These are phyloP conservation scores for Talaromyces sp. DNA, from an alignment of 2,329 filamentous ascomycete genomes.

Conservation along the genomic window DNA sequence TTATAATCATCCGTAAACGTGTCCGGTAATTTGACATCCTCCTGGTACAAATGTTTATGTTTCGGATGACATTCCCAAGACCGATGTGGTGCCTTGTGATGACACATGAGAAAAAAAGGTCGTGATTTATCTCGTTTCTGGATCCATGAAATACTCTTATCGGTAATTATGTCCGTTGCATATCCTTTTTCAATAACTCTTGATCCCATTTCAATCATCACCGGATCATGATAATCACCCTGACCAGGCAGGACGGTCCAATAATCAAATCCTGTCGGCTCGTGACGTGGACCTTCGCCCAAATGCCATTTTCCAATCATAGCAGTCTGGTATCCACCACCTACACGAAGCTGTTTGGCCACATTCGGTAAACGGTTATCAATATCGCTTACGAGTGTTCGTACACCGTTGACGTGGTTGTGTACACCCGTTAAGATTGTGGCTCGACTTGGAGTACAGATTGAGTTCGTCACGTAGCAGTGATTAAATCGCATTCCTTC, in stretches of 20 bases:
- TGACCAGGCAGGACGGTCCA: conserved; percentile 55
- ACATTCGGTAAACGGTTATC: conserved; percentile 54
- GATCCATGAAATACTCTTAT: conserved; percentile 50
- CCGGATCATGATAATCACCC: conserved; percentile 54
- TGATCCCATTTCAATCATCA: conserved; percentile 47
- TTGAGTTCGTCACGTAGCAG: conserved; percentile 56
- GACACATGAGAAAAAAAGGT: conserved; percentile 58
- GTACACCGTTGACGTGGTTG: conserved; percentile 55
- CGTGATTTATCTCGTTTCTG: conserved; percentile 31
- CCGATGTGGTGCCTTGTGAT: conserved; percentile 57
- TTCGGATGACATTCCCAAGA: conserved; percentile 54
- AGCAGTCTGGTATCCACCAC: conserved; percentile 49
- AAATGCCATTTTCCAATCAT: conserved; percentile 59
- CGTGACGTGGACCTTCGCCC: conserved; percentile 48
- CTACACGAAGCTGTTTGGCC: conserved; percentile 50
- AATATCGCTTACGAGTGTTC: conserved; percentile 52
- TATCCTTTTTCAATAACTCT: conserved; percentile 43
- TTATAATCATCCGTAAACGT: conserved; percentile 57
- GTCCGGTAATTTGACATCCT: conserved; percentile 50
- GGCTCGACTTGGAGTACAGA: conserved; percentile 54
- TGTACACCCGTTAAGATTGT: conserved; percentile 53
- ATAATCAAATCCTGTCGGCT: conserved; percentile 54
- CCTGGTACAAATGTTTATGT: conserved; percentile 51
- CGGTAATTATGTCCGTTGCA: conserved; percentile 54
- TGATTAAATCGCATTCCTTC: conserved; percentile 55